phyloP scores from a whole-genome alignment of 2,329 filamentous ascomycete genomes.

The Neopestalotiopsis sp. region DNA sequence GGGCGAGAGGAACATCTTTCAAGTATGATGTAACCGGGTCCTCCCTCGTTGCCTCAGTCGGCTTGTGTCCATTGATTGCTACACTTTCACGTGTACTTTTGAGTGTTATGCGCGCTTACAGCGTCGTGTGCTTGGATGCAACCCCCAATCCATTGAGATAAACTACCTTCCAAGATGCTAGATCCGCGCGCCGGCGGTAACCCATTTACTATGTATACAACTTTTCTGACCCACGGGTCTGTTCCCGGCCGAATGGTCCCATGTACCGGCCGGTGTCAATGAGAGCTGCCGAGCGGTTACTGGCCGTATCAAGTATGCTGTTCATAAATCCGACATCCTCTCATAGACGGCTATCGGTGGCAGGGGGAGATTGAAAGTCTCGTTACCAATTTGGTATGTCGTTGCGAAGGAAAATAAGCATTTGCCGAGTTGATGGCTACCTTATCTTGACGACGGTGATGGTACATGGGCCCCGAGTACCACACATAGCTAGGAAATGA shows the following conservation, averaged over 20 bases:
- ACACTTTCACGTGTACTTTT: slow-evolving; percentile 1
- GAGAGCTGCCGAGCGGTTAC: background rate
- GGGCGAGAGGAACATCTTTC: background rate
- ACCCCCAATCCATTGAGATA: background rate
- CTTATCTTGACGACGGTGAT: background rate
- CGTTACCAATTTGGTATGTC: background rate
- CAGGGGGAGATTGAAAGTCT: background rate
- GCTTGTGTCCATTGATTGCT: background rate
- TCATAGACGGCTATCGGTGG: background rate
- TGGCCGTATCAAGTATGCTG: background rate
- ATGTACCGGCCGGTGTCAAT: background rate
- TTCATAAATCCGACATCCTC: slow-evolving; percentile 1
- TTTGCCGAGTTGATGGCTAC: too few species aligned
- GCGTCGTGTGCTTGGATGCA: background rate
- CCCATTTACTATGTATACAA: background rate
- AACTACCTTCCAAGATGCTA: background rate
- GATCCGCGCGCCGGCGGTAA: background rate
- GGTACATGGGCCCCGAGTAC: too few species aligned
- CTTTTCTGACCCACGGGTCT: background rate
- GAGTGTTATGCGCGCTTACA: background rate
- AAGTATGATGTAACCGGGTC: background rate
- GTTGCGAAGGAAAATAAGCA: background rate
- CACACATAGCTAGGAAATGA: too few species aligned
- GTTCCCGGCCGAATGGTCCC: background rate
- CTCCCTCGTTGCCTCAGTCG: background rate